phyloP scores from a whole-genome alignment of 306 rosid genomes.

The Sindora glabra region DNA sequence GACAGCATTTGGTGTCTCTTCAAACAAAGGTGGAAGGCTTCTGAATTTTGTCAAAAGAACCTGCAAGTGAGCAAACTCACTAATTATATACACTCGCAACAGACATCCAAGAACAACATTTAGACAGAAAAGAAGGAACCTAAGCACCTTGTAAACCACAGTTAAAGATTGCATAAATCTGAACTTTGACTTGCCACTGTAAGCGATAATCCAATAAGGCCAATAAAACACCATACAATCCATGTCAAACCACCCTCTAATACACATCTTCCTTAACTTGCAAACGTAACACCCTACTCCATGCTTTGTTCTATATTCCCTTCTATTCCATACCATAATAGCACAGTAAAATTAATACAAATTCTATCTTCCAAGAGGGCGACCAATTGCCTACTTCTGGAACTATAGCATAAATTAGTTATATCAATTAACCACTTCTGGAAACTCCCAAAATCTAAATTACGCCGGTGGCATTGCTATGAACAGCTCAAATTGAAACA shows the following conservation, averaged over 20 bases:
- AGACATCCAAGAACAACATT: neutral
- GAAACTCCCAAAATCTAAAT: neutral
- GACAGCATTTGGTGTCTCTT: slow-evolving; percentile 59
- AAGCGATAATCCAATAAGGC: neutral
- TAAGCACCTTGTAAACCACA: neutral
- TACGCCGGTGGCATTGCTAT: neutral
- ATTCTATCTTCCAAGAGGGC: neutral
- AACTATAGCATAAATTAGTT: neutral
- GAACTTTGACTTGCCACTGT: neutral
- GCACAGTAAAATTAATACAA: too few species aligned
- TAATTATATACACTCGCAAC: neutral
- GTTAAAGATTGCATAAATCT: neutral
- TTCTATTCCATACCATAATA: too few species aligned
- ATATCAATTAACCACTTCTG: neutral
- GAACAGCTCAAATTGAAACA: neutral
- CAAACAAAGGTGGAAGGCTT: slow-evolving; percentile 94
- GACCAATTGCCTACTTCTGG: neutral
- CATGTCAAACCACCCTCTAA: neutral
- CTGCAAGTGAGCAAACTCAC: slow-evolving; percentile 26
- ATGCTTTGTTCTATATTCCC: neutral
- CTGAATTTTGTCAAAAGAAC: slow-evolving; percentile 64
- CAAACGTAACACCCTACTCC: slow-evolving; percentile 1
- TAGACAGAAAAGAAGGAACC: neutral
- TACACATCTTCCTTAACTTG: neutral
- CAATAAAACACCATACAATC: neutral